Base-by-base conservation (phyloP, 2,329 filamentous ascomycete genomes). In the Fusarium acutatum region DNA sequence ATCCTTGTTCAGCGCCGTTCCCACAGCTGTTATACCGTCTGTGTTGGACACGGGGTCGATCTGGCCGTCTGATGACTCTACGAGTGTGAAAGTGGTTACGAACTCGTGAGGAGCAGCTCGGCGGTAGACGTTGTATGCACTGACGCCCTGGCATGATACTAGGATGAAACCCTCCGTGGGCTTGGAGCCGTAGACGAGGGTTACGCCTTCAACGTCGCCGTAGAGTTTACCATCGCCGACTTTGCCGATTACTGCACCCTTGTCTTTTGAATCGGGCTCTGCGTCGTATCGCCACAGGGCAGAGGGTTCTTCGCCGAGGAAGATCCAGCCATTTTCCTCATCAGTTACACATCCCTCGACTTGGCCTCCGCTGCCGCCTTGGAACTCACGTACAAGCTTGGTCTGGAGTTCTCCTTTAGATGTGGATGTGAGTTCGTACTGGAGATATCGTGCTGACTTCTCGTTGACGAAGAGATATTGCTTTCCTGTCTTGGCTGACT, bases 381-480 rank as follows among this genome's bases (percentile, higher is more conserved):
- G 83, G 57, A 89, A 89, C 41, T 84, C 83, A n/a, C 87, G 83
- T 5, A 88, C 85, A 3, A 89, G 82, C 0, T 78, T 82, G 0
- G 86, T 87, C 37, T 83, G 75, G 3, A 88, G 81, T 2, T 82
- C 82, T 11, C 83, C 83, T 35, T 85, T 79, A 7, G 79, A 37
- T 9, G 81, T 80, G 0, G 84, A 79, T 0, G 83, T 83, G 3
- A 89, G 78, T 64, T 88, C 85, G 66, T 86, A 88, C 73, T 89
- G 87, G 0, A 88, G 83, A 69, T 88, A 88, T n/a, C 84, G 80
- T 2, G 86, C 85, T 0, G 85, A 83, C 70, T 89, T 89, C 57
- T 85, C 84, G 71, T 89, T 89, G 67, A 88, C 86, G 58, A 88
- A 88, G 28, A 89, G 83, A 63, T 88, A 88, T 43, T 88, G 84